A percentile compares a stretch with the other conserved stretches of the same genome.
phyloP scores from a whole-genome alignment of 2,329 filamentous ascomycete species.

The Neopestalotiopsis sp. region DNA sequence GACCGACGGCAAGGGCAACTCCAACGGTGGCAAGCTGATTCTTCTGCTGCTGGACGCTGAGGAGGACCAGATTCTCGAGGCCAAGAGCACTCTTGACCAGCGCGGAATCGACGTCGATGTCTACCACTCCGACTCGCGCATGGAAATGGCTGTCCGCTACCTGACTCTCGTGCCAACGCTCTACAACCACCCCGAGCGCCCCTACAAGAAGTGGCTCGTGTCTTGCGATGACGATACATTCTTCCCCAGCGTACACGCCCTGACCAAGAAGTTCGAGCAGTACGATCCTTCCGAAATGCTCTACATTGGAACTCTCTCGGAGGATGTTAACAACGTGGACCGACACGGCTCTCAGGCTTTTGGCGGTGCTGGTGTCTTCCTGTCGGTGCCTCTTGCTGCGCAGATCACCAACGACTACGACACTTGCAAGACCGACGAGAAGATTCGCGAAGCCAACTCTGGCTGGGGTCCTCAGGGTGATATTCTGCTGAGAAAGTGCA shows the following conservation, averaged over 20 bases:
- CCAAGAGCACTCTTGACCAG: constrained; percentile 50
- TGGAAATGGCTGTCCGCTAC: constrained; percentile 65
- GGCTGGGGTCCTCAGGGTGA: constrained; percentile 67
- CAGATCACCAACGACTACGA: constrained; percentile 52
- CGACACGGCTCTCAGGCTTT: constrained; percentile 69
- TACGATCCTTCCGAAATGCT: constrained; percentile 58
- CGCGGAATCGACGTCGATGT: constrained; percentile 64
- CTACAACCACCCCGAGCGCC: constrained; percentile 56
- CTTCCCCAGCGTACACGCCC: constrained; percentile 63
- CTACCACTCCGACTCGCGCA: constrained; percentile 56
- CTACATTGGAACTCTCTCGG: constrained; percentile 67
- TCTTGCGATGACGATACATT: constrained; percentile 71
- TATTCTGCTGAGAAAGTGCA: constrained; percentile 66
- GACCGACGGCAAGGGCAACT: constrained; percentile 59
- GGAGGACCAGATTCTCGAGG: constrained; percentile 55
- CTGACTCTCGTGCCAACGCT: constrained; percentile 60
- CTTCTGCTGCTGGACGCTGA: constrained; percentile 60
- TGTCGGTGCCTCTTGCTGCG: constrained; percentile 57
- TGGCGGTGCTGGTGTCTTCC: constrained; percentile 67
- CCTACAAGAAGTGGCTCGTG: constrained; percentile 62
- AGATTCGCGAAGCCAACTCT: constrained; percentile 59
- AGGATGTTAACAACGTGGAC: constrained; percentile 64
- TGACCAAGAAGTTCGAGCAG: constrained; percentile 56
- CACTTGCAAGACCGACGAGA: constrained; percentile 53
- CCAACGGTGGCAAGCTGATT: constrained; percentile 63